These are phyloP conservation scores for Lentinula raphanica DNA, from an alignment of 768 basidiomycete species.

Conservation along the genomic window DNA sequence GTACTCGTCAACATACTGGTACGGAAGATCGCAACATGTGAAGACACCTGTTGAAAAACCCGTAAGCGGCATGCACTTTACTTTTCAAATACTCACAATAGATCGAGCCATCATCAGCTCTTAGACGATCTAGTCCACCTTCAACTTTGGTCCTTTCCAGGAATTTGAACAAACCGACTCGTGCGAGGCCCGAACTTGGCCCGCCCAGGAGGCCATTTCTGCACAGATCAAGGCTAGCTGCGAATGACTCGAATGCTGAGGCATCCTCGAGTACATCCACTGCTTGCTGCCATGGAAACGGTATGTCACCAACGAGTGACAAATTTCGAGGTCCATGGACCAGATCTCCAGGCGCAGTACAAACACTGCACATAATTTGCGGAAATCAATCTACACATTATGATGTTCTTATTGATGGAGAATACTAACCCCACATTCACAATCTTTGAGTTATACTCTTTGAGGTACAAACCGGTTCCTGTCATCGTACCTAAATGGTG, in stretches of 20 bases:
- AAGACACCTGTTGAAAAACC: conserved; percentile 14
- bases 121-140: conserved; percentile 12
- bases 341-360: conserved; percentile 17
- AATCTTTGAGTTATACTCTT: conserved; percentile 15
- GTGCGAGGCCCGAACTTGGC: conserved; percentile 18
- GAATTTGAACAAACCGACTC: conserved; percentile 19
- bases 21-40: conserved; percentile 21
- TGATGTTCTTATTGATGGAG: neutral
- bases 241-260: conserved; percentile 16
- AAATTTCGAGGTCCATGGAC: conserved; percentile 19
- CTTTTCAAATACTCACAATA: conserved; percentile 11
- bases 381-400: neutral
- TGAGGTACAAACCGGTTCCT: conserved; percentile 18
- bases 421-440: conserved; percentile 13
- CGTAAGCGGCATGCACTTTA: neutral
- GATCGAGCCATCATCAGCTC: conserved; percentile 16
- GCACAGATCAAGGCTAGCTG: conserved; percentile 18
- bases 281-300: conserved; percentile 21
- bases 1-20: conserved; percentile 21
- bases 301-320: conserved; percentile 17
- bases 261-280: conserved; percentile 20
- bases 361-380: conserved; percentile 10
- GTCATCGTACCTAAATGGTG: conserved; percentile 19
- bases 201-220: conserved; percentile 20
- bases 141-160: conserved; percentile 14